Percentiles rank a stretch among this genome's conserved stretches.
Evolutionary conservation across 2,329 filamentous ascomycete genomes (phyloP).

Genomic region (Arthrocladium fulminans): DNA sequence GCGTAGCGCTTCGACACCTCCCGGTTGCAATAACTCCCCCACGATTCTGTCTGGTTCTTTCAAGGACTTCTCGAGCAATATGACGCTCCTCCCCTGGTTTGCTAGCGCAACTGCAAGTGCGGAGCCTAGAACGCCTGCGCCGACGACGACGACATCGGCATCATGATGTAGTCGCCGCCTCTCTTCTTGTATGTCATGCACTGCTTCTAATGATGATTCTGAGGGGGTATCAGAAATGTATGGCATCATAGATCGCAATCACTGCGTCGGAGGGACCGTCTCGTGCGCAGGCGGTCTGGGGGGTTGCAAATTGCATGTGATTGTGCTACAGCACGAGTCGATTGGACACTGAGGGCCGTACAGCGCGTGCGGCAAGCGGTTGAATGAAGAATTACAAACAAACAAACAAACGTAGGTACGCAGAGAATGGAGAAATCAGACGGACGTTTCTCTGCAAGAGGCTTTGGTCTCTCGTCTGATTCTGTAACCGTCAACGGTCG

Average conservation of each 20-base stretch:
- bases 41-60: constrained; percentile 94
- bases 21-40: constrained; percentile 88
- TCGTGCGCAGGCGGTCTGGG: neutral
- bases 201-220: constrained; percentile 18
- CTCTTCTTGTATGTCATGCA: constrained; percentile 29
- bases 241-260: constrained; percentile 15
- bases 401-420: no score
- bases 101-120: constrained; percentile 76
- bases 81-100: constrained; percentile 80
- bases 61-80: constrained; percentile 79
- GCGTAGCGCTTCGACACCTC: constrained; percentile 71
- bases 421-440: neutral
- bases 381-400: no score
- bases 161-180: constrained; percentile 50
- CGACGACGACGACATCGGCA: constrained; percentile 80
- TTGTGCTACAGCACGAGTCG: no score
- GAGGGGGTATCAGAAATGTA: constrained; percentile 24
- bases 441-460: neutral
- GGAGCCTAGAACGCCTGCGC: constrained; percentile 83
- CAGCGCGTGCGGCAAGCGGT: no score
- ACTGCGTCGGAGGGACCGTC: neutral
- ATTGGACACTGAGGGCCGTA: no score
- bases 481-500: neutral
- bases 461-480: neutral
- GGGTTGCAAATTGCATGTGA: neutral